Conservation (phyloP, 108 stramenopile genomes). For the Nitzschia putrida region DNA sequence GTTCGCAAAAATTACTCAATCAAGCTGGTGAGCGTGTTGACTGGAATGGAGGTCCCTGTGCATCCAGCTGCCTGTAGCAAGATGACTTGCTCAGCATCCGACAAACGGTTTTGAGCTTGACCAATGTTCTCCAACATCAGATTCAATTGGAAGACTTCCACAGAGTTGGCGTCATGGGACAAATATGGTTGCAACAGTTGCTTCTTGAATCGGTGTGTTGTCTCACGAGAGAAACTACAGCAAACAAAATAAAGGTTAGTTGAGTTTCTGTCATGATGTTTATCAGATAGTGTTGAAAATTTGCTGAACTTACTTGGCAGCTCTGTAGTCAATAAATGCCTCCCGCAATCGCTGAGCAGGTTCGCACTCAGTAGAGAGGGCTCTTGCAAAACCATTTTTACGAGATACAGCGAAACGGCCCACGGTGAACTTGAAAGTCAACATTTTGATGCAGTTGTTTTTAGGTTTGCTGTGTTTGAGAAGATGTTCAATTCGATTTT, state of each 20-base stretch:
- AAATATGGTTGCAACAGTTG: slow-evolving; percentile 29
- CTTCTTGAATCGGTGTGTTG: slow-evolving; percentile 46
- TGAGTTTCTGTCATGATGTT: not conserved
- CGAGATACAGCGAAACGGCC: too few relatives aligned
- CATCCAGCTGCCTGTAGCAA: slow-evolving; percentile 27
- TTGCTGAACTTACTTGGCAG: not conserved
- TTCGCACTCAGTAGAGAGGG: slow-evolving; percentile 12
- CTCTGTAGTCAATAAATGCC: slow-evolving; percentile 11
- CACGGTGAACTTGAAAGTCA: too few relatives aligned
- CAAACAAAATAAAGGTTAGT: not conserved
- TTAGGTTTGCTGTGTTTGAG: too few relatives aligned
- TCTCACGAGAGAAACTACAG: slow-evolving; percentile 41
- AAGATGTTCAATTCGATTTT: too few relatives aligned
- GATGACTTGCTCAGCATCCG: slow-evolving; percentile 8
- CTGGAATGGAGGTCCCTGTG: slow-evolving; percentile 23
- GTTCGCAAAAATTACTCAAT: too few relatives aligned
- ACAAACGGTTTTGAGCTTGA: slow-evolving; percentile 11
- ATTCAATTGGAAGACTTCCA: slow-evolving; percentile 37
- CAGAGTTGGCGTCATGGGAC: not conserved
- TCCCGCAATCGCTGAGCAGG: slow-evolving; percentile 14
- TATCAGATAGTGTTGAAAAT: too few relatives aligned
- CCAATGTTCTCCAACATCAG: slow-evolving; percentile 31
- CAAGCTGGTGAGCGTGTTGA: slow-evolving; percentile 13
- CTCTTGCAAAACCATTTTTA: not conserved
- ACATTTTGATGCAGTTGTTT: too few relatives aligned